Percentiles rank a stretch among this genome's conserved stretches.
These are phyloP conservation scores for Aspergillus alliaceus DNA, from an alignment of 2,329 filamentous ascomycete genomes.

Conservation along the genomic window DNA sequence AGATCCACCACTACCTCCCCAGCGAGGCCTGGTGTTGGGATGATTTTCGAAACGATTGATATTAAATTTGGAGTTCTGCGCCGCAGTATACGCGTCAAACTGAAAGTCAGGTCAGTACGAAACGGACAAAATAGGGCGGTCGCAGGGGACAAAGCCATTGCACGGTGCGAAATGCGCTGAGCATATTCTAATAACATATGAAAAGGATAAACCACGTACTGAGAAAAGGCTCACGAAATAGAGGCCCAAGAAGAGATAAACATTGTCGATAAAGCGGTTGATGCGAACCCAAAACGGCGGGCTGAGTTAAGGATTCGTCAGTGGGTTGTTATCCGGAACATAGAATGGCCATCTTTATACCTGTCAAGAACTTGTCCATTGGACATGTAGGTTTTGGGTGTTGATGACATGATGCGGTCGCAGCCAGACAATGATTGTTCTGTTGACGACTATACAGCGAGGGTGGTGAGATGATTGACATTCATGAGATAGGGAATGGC, in stretches of 20 bases:
- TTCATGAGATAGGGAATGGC: not conserved
- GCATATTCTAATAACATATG: too few relatives aligned
- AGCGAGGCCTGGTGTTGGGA: conserved; percentile 23
- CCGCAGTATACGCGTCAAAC: conserved; percentile 49
- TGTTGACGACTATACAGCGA: not conserved
- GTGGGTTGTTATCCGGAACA: not conserved
- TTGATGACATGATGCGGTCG: conserved; percentile 32
- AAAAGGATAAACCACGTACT: conserved; percentile 29
- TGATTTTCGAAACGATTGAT: conserved; percentile 31
- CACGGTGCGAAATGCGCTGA: too few relatives aligned
- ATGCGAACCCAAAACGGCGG: conserved; percentile 47
- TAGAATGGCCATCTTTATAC: conserved; percentile 21
- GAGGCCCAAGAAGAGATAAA: conserved; percentile 50
- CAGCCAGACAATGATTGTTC: not conserved
- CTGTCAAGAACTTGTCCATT: conserved; percentile 39
- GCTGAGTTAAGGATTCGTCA: conserved; percentile 25
- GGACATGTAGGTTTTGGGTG: conserved; percentile 38
- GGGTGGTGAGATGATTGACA: not conserved
- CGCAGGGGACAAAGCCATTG: not conserved
- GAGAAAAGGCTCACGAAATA: conserved; percentile 52
- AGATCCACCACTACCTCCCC: conserved; percentile 22
- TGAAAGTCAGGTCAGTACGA: conserved; percentile 22
- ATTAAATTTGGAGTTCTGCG: conserved; percentile 49
- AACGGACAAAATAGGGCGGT: too few relatives aligned
- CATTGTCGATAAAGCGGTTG: conserved; percentile 39